Evolutionary conservation across 352 stramenopile species (phyloP).

Genomic region (Globisporangium nagaii): DNA sequence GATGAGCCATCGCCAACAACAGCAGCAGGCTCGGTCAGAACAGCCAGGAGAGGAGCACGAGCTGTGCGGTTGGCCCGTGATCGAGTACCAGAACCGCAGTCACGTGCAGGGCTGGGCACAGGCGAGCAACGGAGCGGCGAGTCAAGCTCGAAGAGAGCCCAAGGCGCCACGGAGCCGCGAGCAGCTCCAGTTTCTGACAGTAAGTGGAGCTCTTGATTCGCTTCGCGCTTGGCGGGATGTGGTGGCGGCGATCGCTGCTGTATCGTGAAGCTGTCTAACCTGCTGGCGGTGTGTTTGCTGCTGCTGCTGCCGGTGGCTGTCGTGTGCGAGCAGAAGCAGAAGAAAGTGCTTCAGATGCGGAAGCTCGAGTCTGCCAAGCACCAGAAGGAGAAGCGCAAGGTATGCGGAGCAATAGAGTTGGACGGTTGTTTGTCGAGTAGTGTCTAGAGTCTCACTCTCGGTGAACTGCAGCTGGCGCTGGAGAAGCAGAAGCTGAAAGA

Average conservation of each 20-base stretch:
- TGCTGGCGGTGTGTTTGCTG: too few relatives aligned
- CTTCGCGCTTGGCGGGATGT: background rate
- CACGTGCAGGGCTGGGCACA: background rate
- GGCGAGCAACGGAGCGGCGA: background rate
- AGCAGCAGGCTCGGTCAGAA: background rate
- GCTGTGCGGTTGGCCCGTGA: background rate
- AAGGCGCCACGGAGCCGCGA: constrained; percentile 33
- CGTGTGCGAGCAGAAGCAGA: constrained; percentile 40
- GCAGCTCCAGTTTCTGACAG: constrained; percentile 44
- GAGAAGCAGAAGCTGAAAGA: constrained; percentile 42
- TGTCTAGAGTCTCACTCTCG: too few relatives aligned
- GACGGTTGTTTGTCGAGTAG: background rate
- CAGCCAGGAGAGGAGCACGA: background rate
- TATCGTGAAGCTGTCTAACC: too few relatives aligned
- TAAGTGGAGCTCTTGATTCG: constrained; percentile 6
- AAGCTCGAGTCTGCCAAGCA: constrained; percentile 36
- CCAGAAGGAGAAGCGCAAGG: constrained; percentile 52
- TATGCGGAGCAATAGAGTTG: constrained; percentile 1
- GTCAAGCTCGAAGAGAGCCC: constrained; percentile 1
- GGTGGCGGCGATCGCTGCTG: too few relatives aligned
- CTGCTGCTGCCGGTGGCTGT: too few relatives aligned
- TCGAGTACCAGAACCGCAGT: background rate
- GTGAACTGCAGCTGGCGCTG: constrained; percentile 24
- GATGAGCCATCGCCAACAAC: background rate
- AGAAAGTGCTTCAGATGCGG: constrained; percentile 31